A percentile compares a stretch with the other conserved stretches of the same genome.
phyloP scores from a whole-genome alignment of 225 moss, liverwort and hornwort genomes.

The Pseudoscleropodium purum region DNA sequence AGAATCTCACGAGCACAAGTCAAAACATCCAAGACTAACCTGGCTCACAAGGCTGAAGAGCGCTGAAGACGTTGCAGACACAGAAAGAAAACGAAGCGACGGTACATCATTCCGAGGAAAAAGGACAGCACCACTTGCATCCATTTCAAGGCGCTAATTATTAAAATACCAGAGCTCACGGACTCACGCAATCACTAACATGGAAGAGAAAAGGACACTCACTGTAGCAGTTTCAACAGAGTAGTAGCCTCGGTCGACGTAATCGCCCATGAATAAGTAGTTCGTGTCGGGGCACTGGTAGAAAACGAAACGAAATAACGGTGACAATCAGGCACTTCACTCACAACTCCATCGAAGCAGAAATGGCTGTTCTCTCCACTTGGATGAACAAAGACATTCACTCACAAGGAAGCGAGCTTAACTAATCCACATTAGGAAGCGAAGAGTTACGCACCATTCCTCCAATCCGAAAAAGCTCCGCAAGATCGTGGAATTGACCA shows the following conservation, averaged over 20 bases:
- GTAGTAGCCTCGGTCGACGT: conserved; percentile 72
- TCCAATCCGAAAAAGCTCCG: conserved; percentile 35
- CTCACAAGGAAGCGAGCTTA: background rate
- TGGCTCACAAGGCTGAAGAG: background rate
- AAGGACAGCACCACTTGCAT: rapidly evolving
- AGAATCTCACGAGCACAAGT: background rate
- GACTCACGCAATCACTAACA: background rate
- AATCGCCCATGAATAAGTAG: conserved; percentile 43
- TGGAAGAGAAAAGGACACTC: background rate
- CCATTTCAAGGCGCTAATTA: background rate
- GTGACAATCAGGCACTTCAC: background rate
- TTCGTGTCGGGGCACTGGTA: conserved; percentile 32
- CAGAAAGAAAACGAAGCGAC: background rate
- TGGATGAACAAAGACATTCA: background rate
- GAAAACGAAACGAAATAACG: background rate
- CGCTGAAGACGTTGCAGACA: too few species aligned
- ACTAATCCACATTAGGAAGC: background rate
- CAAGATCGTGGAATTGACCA: conserved; percentile 40
- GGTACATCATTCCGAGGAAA: rapidly evolving
- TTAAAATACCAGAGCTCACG: background rate
- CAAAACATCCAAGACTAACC: rapidly evolving
- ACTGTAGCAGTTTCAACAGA: conserved; percentile 72
- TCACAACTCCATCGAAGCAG: background rate
- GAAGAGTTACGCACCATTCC: conserved; percentile 16
- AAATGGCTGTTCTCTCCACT: background rate